Base-by-base conservation (phyloP, 2,329 filamentous ascomycete genomes). In the Myrmaecium sp. region DNA sequence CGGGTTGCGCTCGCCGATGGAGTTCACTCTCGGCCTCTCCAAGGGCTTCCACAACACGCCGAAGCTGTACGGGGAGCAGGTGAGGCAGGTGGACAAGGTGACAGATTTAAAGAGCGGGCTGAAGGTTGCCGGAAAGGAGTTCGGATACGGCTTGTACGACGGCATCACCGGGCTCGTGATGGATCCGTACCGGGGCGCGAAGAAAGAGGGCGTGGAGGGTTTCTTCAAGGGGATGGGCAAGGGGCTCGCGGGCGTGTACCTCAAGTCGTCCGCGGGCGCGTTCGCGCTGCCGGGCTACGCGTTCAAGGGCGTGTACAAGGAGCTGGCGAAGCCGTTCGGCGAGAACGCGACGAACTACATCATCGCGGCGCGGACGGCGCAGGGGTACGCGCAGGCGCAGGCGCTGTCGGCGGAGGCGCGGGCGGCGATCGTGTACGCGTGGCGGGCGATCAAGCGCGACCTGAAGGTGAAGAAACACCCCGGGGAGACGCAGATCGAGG, bases 21-120 rank as follows among this genome's bases (percentile, higher is more conserved):
- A 92, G 46, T 76, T 93, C 35, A 80, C 79, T 21, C 54, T 93
- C 21, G 78, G 78, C 1, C 54, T 93, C 19, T 77, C 83, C 1
- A 78, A 77, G 47, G 84, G 84, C 0, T 91, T 93, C 46, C 76
- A 86, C 44, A 93, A 93, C 40, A 75, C 79, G 5, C 83, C 84
- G 0, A 74, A 69, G 37, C 57, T 93, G 1, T 93, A 93, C 44
- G 78, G 83, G 21, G 83, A 92, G 40, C 71, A 80, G 2, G 72
- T 93, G 1, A 66, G 80, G 6, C 74, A 76, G n/a, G 58, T 67
- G 1, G 76, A 82, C 31, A 81, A 80, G 38, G 78, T 93, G 4
- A 83, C 78, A 0, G 76, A 74, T 27, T 57, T 92, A 26, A 64
- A 69, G 27, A 80, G 74, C 34, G 84, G 84, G 0, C 51, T 93